phyloP scores from a whole-genome alignment of 768 basidiomycete genomes.

The Trametes villosa region DNA sequence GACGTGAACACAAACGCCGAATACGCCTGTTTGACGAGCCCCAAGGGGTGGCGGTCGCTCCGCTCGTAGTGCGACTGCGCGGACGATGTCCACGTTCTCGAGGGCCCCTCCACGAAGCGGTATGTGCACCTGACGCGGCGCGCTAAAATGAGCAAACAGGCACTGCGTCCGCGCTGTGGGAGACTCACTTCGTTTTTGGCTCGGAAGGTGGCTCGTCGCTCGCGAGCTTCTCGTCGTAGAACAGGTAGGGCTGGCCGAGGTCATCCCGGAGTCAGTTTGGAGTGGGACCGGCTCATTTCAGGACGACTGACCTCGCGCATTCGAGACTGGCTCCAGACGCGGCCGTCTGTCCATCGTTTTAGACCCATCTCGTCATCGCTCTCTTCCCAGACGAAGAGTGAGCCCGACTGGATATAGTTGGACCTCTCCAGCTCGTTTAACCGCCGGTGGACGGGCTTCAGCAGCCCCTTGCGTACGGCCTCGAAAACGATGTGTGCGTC shows the following conservation, averaged over 20 bases:
- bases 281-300: background rate
- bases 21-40: constrained; percentile 74
- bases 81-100: constrained; percentile 52
- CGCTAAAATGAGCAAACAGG: constrained; percentile 27
- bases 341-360: constrained; percentile 74
- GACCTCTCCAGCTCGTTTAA: constrained; percentile 65
- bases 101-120: constrained; percentile 62
- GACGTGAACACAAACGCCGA: constrained; percentile 60
- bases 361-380: constrained; percentile 66
- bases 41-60: constrained; percentile 54
- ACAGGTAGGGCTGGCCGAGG: constrained; percentile 59
- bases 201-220: constrained; percentile 46
- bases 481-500: constrained; percentile 71
- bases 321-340: constrained; percentile 69
- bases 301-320: constrained; percentile 55
- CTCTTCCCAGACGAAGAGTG: constrained; percentile 74
- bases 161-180: constrained; percentile 13
- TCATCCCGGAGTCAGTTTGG: constrained; percentile 15
- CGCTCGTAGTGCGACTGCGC: constrained; percentile 63
- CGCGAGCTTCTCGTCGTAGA: constrained; percentile 66
- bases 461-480: constrained; percentile 58
- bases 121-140: constrained; percentile 34
- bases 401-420: constrained; percentile 59
- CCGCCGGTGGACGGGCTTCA: constrained; percentile 55
- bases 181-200: constrained; percentile 44